Evolutionary conservation across 139 green algal genomes (phyloP), one percentile per base, ranked within the genome.

Genomic region (Chlamydomonas sp.): DNA sequence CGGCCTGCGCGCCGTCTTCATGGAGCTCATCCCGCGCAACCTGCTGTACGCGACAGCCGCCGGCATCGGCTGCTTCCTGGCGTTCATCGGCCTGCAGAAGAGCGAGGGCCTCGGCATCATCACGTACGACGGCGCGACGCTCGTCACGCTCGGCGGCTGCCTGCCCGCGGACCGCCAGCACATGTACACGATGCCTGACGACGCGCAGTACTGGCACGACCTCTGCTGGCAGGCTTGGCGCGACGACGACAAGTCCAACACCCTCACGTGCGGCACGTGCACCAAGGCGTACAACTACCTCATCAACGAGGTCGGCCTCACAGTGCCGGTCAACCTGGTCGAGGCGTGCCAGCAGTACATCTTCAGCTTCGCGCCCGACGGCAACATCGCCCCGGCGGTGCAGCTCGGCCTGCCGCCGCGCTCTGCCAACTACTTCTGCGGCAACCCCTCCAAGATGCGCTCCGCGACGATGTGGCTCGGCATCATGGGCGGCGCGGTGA

Each of bases 41-140:
- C 31, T 73, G 33, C 66, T 73, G 67, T 58, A 59, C n/a, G 67
- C 48, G 13, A 90, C 85, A 1, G 78, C 78, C 5, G 85, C 81
- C 0, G 89, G 88, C 58, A 95, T 93, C 63, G 89, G 89, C 38
- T 65, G 87, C 35, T 88, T 93, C 75, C 85, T 95, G 50, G 81
- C 83, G 1, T 87, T 87, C 75, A 89, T 91, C 1, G 88, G 86
- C 5, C 70, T 93, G 58, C 80, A 92, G 73, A 38, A 63, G 29
- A 67, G 68, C 43, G 74, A 95, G 69, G 88, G 89, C 62, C 76
- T 94, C 4, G 88, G 83, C 2, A 60, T 95, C 0, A 73, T 92
- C 13, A 78, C 80, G 37, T 85, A 79, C 59, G 82, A 94, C 68
- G 37, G 50, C 6, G 82, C 87, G 35, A 94, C 88, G 0, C 68